Conservation (phyloP, 2,329 filamentous ascomycete genomes). For the Metarhizium anisopliae region DNA sequence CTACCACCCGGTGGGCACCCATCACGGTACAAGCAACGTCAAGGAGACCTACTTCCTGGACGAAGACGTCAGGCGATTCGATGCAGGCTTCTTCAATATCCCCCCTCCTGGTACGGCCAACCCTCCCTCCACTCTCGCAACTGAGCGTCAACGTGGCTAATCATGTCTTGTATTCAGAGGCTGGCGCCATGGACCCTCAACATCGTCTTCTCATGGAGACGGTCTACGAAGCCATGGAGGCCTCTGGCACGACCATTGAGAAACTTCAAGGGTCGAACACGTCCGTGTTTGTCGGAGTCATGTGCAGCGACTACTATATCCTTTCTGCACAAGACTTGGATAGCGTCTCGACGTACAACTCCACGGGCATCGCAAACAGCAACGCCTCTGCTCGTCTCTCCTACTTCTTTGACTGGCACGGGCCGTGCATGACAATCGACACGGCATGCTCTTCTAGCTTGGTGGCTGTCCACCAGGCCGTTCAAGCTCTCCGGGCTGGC, state of each 20-base stretch:
- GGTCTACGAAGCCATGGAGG: slow-evolving; percentile 31
- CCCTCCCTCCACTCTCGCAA: too few species aligned
- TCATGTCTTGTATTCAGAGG: slow-evolving; percentile 17
- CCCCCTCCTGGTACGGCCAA: slow-evolving; percentile 10
- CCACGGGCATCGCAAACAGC: slow-evolving; percentile 26
- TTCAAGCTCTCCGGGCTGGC: slow-evolving; percentile 14
- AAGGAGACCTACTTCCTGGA: slow-evolving; percentile 15
- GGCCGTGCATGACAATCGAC: slow-evolving; percentile 38
- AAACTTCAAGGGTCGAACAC: slow-evolving; percentile 10
- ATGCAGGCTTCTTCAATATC: slow-evolving; percentile 30
- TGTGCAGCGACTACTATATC: slow-evolving; percentile 10
- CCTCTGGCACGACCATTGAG: slow-evolving; percentile 23
- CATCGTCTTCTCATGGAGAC: slow-evolving; percentile 31
- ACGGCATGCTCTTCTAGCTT: slow-evolving; percentile 41
- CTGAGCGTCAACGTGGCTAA: too few species aligned
- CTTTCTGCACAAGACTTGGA: too few species aligned
- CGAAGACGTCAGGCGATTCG: slow-evolving; percentile 22
- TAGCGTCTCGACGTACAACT: too few species aligned
- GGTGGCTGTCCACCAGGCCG: slow-evolving; percentile 35
- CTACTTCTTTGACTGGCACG: slow-evolving; percentile 36
- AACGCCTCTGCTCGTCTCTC: slow-evolving; percentile 19
- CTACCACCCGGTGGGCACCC: slow-evolving; percentile 24
- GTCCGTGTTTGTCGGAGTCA: slow-evolving; percentile 9
- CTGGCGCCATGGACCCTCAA: slow-evolving; percentile 30
- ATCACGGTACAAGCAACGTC: slow-evolving; percentile 11